These are phyloP conservation scores for Thielaviopsis cerberus DNA, from an alignment of 2,329 filamentous ascomycete species.

Conservation along the genomic window DNA sequence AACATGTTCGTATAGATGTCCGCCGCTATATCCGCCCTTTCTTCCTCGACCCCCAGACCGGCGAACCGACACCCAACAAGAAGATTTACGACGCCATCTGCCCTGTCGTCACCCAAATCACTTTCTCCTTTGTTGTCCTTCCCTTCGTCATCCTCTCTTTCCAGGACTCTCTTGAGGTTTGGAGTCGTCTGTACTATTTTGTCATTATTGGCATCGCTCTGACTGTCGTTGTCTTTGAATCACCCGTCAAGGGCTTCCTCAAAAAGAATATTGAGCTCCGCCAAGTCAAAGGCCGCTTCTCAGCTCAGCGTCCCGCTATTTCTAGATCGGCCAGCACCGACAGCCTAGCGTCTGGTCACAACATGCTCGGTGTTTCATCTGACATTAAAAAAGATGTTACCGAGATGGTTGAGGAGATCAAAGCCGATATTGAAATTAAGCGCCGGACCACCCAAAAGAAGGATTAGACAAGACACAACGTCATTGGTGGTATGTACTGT, in stretches of 20 bases:
- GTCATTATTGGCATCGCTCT: constrained; percentile 46
- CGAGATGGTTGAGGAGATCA: constrained; percentile 59
- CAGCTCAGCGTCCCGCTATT: constrained; percentile 17
- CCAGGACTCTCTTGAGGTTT: constrained; percentile 50
- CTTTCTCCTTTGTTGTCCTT: constrained; percentile 62
- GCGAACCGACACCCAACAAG: constrained; percentile 50
- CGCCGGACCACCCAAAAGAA: not conserved
- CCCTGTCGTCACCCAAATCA: constrained; percentile 58
- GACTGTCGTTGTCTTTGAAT: constrained; percentile 59
- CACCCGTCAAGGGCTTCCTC: constrained; percentile 49
- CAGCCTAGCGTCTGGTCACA: constrained; percentile 35
- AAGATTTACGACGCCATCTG: constrained; percentile 70
- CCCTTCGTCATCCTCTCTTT: constrained; percentile 76
- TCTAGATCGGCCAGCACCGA: constrained; percentile 38
- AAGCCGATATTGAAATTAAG: constrained; percentile 43
- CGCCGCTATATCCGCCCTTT: constrained; percentile 81
- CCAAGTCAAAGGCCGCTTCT: constrained; percentile 26
- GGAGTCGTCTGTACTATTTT: constrained; percentile 82
- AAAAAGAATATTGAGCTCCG: constrained; percentile 40
- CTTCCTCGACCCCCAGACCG: constrained; percentile 65
- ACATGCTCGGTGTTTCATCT: constrained; percentile 58
- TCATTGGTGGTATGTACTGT: not conserved
- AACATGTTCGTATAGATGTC: constrained; percentile 41
- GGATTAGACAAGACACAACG: not conserved
- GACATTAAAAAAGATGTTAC: constrained; percentile 60